phyloP scores from a whole-genome alignment of 345 rosid species.

The Aquilaria malaccensis region DNA sequence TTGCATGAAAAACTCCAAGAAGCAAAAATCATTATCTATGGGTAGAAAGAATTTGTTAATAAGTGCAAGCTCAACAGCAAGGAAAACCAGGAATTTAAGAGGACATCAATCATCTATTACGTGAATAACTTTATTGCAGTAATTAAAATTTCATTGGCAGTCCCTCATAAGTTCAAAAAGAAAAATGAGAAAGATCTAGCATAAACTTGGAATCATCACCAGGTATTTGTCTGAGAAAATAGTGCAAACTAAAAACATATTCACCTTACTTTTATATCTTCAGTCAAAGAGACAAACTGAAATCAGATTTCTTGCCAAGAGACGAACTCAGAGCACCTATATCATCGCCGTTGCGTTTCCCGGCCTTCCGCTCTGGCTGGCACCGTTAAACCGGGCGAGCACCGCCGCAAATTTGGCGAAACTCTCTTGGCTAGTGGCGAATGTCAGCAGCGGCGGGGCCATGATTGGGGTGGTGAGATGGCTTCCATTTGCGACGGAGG shows the following conservation, averaged over 20 bases:
- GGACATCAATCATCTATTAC: no score
- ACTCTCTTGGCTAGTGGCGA: conserved; percentile 14
- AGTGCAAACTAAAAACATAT: conserved; percentile 8
- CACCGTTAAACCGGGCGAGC: conserved; percentile 55
- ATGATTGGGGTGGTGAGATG: no score
- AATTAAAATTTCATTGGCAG: no score
- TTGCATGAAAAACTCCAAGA: background rate
- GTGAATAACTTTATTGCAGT: no score
- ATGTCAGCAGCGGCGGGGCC: background rate
- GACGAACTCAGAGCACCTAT: conserved; percentile 30
- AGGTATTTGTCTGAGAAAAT: background rate
- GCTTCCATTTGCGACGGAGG: no score
- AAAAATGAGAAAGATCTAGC: no score
- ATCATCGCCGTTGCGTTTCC: conserved; percentile 12
- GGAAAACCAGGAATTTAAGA: no score
- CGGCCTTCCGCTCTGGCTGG: conserved; percentile 29
- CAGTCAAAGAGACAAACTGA: conserved; percentile 44
- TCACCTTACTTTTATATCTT: conserved; percentile 79
- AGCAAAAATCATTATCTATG: background rate
- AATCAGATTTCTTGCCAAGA: no score
- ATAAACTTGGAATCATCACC: no score
- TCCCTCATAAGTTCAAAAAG: no score
- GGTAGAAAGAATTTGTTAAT: no score
- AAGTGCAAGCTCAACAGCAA: no score
- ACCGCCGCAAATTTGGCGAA: conserved; percentile 39